Evolutionary conservation across 331 rosid genomes (phyloP), one percentile per base, ranked within the genome.

Genomic region (Quercus tomentella): DNA sequence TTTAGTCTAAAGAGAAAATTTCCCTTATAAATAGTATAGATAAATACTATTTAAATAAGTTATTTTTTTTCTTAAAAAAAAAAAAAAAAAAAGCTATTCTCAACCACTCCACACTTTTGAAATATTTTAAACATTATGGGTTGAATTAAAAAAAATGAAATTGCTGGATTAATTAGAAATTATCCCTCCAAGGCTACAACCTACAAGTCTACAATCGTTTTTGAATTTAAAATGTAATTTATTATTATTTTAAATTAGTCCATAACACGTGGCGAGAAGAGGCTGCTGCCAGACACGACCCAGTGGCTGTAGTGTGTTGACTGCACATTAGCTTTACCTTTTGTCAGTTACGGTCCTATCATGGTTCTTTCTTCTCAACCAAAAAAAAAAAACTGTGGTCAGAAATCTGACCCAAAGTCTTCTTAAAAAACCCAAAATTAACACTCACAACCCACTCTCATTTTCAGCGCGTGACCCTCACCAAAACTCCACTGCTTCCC

Each of bases 21-120:
- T 0, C 0, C 2, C 3, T 2, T 8, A 41, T 2, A 8, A 2
- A 8, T 8, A 0, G 0, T 9, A 41, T 8, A 8, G 11, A 0
- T 41, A 41, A 8, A 41, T 41, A 0, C 12, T 41, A 9, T 41
- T 37, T 3, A 2, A 37, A 8, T 37, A 37, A 37, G 12, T 7
- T 37, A 37, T 8, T 37, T 37, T 37, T 37, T 7, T 8, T 2
- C 8, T 37, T 0, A 0, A 7, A 37, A 35, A 37, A 41, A 9
- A 0, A 8, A 7, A 0, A 2, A 41, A 37, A 7, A 7, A 0
- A 35, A 7, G 0, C 1, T 41, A 41, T 8, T 41, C 45, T 41
- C 45, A 41, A 41, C 45, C 45, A 2, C 8, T 1, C 45, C 45
- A 41, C 3, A 2, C 45, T 41, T 8, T 41, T 41, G 45, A 41